A percentile compares a stretch with the other conserved stretches of the same genome.
Evolutionary conservation across 345 rosid species (phyloP).

Genomic region (Carallia pectinifolia): DNA sequence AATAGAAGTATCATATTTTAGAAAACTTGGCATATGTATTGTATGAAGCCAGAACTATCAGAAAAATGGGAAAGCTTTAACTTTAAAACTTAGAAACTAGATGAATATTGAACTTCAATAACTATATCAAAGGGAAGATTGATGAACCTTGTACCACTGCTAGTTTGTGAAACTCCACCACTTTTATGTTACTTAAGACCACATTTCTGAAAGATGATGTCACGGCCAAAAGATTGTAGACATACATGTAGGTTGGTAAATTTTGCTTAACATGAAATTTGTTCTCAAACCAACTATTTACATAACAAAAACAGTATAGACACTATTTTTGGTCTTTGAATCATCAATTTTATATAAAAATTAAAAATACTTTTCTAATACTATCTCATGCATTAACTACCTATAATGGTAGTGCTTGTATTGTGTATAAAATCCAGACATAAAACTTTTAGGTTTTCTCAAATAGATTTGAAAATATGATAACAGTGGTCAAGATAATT

Average conservation of each 20-base stretch:
- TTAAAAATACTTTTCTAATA: not conserved
- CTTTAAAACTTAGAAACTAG: not conserved
- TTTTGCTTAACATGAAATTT: no score
- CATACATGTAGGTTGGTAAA: no score
- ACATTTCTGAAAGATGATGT: no score
- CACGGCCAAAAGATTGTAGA: no score
- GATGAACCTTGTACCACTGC: not conserved
- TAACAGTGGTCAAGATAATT: not conserved
- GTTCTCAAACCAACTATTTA: not conserved
- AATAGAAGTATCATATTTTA: slow-evolving; percentile 2
- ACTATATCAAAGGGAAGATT: not conserved
- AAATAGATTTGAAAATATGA: not conserved
- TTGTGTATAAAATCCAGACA: not conserved
- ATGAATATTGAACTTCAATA: not conserved
- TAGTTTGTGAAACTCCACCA: no score
- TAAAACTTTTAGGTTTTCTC: not conserved
- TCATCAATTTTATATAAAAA: not conserved
- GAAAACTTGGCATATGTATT: not conserved
- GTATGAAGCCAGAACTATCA: not conserved
- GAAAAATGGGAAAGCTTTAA: not conserved
- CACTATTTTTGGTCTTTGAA: not conserved
- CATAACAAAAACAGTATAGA: not conserved
- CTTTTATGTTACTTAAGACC: no score
- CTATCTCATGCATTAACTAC: not conserved
- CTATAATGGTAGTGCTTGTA: not conserved